Base-by-base conservation (phyloP, 2,329 filamentous ascomycete species). In the Clonostachys solani region DNA sequence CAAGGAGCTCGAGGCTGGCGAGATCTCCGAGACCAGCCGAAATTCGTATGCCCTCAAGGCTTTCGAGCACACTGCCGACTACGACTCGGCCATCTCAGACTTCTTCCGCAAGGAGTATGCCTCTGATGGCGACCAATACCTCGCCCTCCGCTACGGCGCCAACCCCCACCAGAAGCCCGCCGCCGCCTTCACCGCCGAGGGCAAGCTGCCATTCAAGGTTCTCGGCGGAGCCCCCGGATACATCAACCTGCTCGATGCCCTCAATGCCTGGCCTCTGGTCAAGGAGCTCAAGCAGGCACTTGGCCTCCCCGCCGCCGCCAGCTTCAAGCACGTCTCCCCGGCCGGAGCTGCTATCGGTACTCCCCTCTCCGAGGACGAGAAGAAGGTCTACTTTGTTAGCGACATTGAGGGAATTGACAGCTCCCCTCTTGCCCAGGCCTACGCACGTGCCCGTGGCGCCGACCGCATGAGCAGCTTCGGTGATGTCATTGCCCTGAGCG, bases 401-500 rank as follows among this genome's bases (percentile, higher is more conserved):
- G 94, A 96, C 63, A 95, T 99, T 59, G 81, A 84, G 50, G 92
- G 90, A 46, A 84, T 99, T 53, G 90, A 95, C 69, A 81, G 80
- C 42, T 97, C 92, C 9, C 79, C 78, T 40, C 82, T 97, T 33
- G 94, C 94, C 19, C 92, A 96, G 72, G 94, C 94, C 37, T 99
- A 99, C 62, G 92, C 94, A 49, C 89, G 94, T 64, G 94, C 94
- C 47, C 86, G 94, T 62, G 94, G 94, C 55, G 92, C 94, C 43
- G 94, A 99, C 73, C 89, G 94, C 59, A 97, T 97, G 94, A 96
- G 91, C 69, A 95, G 89, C 74, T 99, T 97, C 63, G 94, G 94
- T 54, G 94, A 99, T 68, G 80, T 97, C 66, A 95, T 97, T 64
- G 94, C 92, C 40, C 82, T 97, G 33, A 95, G 90, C 54, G 88